phyloP scores from a whole-genome alignment of 148 eudicot genomes.

The Vaccinium vitisidaea region DNA sequence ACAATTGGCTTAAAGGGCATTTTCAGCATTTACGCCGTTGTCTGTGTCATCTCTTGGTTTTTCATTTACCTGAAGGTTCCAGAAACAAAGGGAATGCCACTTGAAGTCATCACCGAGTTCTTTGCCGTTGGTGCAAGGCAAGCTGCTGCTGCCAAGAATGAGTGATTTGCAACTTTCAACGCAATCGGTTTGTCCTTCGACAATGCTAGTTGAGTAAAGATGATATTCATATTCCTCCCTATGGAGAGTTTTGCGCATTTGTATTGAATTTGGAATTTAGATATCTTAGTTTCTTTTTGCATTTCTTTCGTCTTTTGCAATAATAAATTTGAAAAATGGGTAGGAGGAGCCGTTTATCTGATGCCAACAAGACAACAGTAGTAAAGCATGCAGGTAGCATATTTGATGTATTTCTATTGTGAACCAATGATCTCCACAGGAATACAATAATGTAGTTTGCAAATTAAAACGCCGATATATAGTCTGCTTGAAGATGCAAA shows the following conservation, averaged over 20 bases:
- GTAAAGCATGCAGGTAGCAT: not conserved
- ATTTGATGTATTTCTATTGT: not conserved
- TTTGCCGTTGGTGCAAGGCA: conserved; percentile 71
- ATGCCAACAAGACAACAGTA: not conserved
- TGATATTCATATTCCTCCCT: not conserved
- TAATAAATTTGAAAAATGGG: not conserved
- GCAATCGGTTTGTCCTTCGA: not conserved
- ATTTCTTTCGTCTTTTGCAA: not conserved
- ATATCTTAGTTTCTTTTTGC: not conserved
- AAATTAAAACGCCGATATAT: not conserved
- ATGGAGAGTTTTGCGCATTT: not conserved
- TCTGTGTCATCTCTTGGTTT: conserved; percentile 65
- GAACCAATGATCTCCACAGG: not conserved
- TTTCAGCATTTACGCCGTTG: conserved; percentile 63
- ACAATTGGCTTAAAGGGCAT: conserved; percentile 70
- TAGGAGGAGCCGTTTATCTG: not conserved
- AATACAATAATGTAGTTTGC: not conserved
- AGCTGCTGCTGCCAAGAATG: conserved; percentile 28
- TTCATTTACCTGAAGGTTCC: conserved; percentile 83
- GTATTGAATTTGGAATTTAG: not conserved
- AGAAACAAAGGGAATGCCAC: conserved; percentile 92
- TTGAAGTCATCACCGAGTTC: conserved; percentile 88
- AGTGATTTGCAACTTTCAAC: conserved; percentile 13
- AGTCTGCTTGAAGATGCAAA: not conserved
- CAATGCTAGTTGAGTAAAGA: not conserved